A percentile compares a stretch with the other conserved stretches of the same genome.
Conservation (phyloP, 352 stramenopile species). For the Phytopythium ostracodes region DNA sequence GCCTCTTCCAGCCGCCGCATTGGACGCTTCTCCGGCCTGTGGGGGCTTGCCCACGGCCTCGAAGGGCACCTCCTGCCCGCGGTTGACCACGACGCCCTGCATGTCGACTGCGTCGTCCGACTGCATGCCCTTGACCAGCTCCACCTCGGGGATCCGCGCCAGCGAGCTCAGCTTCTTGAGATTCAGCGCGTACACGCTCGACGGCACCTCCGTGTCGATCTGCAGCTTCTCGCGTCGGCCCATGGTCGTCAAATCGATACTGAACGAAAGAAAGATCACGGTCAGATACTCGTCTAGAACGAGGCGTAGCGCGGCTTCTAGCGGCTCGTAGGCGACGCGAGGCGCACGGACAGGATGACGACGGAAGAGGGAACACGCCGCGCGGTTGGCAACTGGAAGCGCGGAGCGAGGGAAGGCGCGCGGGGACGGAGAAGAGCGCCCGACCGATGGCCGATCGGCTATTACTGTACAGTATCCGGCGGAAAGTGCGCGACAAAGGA, state of each 20-base stretch:
- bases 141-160: slow-evolving; percentile 52
- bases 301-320: background rate
- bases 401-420: background rate
- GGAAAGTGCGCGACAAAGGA: too few relatives aligned
- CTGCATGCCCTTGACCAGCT: slow-evolving; percentile 73
- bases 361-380: background rate
- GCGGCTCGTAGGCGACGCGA: background rate
- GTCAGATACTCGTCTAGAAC: background rate
- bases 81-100: slow-evolving; percentile 77
- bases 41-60: slow-evolving; percentile 63
- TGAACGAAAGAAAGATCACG: too few relatives aligned
- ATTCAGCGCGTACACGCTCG: slow-evolving; percentile 71
- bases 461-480: background rate
- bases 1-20: background rate
- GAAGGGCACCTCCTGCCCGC: slow-evolving; percentile 73
- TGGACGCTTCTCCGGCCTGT: slow-evolving; percentile 8
- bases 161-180: slow-evolving; percentile 65
- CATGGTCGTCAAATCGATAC: slow-evolving; percentile 19
- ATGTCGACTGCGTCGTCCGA: slow-evolving; percentile 72
- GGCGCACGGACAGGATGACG: background rate
- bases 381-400: background rate
- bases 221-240: slow-evolving; percentile 34
- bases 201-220: slow-evolving; percentile 77
- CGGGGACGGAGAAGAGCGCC: background rate
- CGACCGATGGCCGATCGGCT: background rate